phyloP scores from a whole-genome alignment of 2,329 filamentous ascomycete species.

The Lachnellula occidentalis region DNA sequence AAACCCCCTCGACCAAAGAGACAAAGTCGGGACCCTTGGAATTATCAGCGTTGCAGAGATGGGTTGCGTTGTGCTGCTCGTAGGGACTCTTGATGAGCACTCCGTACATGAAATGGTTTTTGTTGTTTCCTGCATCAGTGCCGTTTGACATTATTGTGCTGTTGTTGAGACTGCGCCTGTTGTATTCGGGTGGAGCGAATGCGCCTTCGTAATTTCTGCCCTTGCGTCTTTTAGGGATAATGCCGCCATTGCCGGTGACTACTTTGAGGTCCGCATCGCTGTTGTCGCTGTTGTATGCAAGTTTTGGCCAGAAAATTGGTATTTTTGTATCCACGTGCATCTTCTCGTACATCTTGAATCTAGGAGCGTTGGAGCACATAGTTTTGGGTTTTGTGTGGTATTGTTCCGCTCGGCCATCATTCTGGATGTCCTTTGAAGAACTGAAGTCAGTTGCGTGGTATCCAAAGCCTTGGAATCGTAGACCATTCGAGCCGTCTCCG shows the following conservation, averaged over 20 bases:
- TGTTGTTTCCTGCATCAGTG: neutral
- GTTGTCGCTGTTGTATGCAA: neutral
- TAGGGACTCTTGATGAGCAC: neutral
- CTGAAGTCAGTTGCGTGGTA: neutral
- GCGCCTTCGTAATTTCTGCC: neutral
- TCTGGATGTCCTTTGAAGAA: neutral
- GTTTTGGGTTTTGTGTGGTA: neutral
- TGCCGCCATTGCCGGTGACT: conserved; percentile 1
- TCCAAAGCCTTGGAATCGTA: neutral
- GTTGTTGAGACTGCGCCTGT: neutral
- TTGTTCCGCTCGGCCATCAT: neutral
- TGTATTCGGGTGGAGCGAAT: neutral
- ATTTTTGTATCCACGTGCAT: neutral
- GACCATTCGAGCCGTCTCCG: neutral
- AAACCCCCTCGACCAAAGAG: conserved; percentile 27
- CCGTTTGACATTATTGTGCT: neutral
- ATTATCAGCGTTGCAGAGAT: conserved; percentile 28
- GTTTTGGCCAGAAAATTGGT: neutral
- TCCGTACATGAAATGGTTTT: neutral
- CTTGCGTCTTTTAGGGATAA: no score
- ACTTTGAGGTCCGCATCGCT: neutral
- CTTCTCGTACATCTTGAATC: neutral
- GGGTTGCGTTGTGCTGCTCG: conserved; percentile 25
- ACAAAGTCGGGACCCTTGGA: conserved; percentile 32
- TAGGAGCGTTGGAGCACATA: neutral